Percentiles rank a stretch among this genome's conserved stretches.
Conservation (phyloP, 805 yeast species). For the Starmerella sp. region DNA sequence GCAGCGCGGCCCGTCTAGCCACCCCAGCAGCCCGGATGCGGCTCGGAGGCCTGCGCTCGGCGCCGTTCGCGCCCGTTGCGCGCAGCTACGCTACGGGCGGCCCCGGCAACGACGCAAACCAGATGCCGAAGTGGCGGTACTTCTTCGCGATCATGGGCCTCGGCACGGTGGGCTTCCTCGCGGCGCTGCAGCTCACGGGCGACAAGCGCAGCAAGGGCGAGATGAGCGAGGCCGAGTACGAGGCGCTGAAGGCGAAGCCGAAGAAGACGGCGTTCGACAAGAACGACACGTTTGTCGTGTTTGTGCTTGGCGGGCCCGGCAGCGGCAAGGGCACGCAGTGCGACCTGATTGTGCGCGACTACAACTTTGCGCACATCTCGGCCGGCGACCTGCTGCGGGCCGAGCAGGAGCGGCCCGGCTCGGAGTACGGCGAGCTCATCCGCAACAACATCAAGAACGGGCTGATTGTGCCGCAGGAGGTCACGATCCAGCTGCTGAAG, state of each 20-base stretch:
- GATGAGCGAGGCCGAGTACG: slow-evolving; percentile 30
- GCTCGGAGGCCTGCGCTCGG: neutral
- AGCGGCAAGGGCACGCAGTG: slow-evolving; percentile 98
- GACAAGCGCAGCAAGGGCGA: slow-evolving; percentile 25
- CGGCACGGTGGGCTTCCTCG: slow-evolving; percentile 28
- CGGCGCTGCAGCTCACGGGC: slow-evolving; percentile 22
- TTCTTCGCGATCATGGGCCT: slow-evolving; percentile 26
- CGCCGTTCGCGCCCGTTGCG: neutral
- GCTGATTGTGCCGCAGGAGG: slow-evolving; percentile 80
- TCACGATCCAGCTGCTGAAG: slow-evolving; percentile 72
- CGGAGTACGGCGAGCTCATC: slow-evolving; percentile 76
- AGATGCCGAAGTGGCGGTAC: slow-evolving; percentile 28
- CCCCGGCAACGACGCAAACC: slow-evolving; percentile 1
- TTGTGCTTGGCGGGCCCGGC: slow-evolving; percentile 95
- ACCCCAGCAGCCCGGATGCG: neutral
- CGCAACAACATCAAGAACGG: slow-evolving; percentile 80
- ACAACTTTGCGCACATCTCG: slow-evolving; percentile 72
- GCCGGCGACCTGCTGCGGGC: slow-evolving; percentile 96
- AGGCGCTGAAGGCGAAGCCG: slow-evolving; percentile 28
- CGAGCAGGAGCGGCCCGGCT: slow-evolving; percentile 74
- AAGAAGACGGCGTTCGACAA: slow-evolving; percentile 40
- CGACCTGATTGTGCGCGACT: slow-evolving; percentile 67
- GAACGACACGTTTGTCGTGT: slow-evolving; percentile 65
- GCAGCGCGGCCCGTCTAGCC: neutral
- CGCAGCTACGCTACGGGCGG: neutral